phyloP scores from a whole-genome alignment of 345 rosid species.

The Rubroshorea leprosula region DNA sequence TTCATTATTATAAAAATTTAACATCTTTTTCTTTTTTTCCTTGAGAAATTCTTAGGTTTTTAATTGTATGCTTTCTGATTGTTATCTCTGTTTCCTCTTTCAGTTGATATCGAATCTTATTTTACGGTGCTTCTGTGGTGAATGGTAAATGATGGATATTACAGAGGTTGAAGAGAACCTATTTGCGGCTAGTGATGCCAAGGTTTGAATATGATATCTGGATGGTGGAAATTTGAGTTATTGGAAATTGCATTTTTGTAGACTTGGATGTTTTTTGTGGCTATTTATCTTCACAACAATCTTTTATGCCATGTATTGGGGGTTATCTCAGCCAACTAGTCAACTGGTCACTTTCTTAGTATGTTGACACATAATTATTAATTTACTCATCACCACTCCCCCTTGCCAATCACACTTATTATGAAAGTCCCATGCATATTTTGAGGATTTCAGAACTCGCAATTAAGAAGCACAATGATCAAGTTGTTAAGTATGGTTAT shows the following conservation, averaged over 20 bases:
- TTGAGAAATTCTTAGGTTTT: not conserved
- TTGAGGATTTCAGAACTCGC: not conserved
- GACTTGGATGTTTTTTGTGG: not conserved
- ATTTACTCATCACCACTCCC: not conserved
- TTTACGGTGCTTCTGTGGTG: slow-evolving; percentile 24
- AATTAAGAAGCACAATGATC: not conserved
- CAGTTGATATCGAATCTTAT: slow-evolving; percentile 38
- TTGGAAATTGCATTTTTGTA: slow-evolving; percentile 2
- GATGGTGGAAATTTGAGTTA: not conserved
- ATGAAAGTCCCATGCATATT: not conserved
- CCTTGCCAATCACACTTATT: not conserved
- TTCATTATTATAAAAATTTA: too few species aligned
- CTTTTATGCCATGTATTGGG: not conserved
- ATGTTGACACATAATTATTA: not conserved
- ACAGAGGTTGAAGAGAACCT: slow-evolving; percentile 86
- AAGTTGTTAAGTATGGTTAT: not conserved
- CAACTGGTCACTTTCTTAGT: too few species aligned
- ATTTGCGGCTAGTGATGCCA: slow-evolving; percentile 91
- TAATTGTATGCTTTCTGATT: slow-evolving; percentile 14
- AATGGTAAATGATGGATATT: slow-evolving; percentile 60
- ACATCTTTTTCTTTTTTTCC: not conserved
- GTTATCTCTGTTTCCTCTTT: slow-evolving; percentile 11
- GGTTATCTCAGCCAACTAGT: not conserved
- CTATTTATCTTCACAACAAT: not conserved
- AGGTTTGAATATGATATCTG: slow-evolving; percentile 43